A percentile compares a stretch with the other conserved stretches of the same genome.
Evolutionary conservation across 495 filamentous ascomycete genomes (phyloP).

Genomic region (Lasiosphaeriaceae sp.): DNA sequence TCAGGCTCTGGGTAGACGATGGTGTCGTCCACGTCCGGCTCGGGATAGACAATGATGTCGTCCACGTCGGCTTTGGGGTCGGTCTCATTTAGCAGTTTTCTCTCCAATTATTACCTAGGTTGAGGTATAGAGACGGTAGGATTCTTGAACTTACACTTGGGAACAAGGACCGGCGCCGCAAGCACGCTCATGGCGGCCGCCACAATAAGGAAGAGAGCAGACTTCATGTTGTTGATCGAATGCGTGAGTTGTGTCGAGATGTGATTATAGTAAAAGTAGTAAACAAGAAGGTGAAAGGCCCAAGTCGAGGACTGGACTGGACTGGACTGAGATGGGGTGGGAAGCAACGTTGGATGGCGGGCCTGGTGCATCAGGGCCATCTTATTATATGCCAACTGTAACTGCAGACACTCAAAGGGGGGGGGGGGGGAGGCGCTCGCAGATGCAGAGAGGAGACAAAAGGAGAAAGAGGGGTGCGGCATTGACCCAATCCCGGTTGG

Average conservation of each 20-base stretch:
- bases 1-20: not conserved
- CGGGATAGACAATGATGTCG: not conserved
- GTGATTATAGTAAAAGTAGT: not conserved
- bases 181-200: not conserved
- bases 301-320: too few species aligned
- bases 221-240: not conserved
- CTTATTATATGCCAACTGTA: too few species aligned
- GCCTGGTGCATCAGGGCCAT: too few species aligned
- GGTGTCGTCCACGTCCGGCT: not conserved
- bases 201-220: not conserved
- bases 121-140: not conserved
- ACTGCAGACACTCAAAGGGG: too few species aligned
- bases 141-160: not conserved
- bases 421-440: too few species aligned
- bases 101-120: too few species aligned
- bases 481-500: too few species aligned
- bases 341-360: too few species aligned
- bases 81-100: not conserved
- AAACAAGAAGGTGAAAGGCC: not conserved
- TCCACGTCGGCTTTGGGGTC: not conserved
- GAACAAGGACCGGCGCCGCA: not conserved
- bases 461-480: too few species aligned
- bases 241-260: not conserved
- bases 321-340: too few species aligned
- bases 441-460: too few species aligned